Base-by-base conservation (phyloP, 345 rosid species). In the Moricandia arvensis region DNA sequence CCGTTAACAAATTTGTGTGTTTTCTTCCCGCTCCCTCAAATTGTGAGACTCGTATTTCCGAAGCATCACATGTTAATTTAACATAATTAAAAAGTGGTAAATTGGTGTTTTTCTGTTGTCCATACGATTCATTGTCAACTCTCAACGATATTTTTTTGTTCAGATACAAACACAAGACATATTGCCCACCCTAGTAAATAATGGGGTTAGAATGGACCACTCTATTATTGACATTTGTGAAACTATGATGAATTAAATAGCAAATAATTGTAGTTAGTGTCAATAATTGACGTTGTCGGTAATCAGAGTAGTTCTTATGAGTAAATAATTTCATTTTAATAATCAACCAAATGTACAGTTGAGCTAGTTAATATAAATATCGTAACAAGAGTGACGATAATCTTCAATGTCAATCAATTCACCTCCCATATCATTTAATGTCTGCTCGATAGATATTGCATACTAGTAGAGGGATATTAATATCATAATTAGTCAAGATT, bases 141-240 rank as follows among this genome's bases (percentile, higher is more conserved):
- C 49, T 43, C n/a, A 3, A 31, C 24, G 64, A 60, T 31, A 43
- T 13, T 60, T 60, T 54, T 18, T 7, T n/a, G n/a, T 6, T 15
- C 21, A 31, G 64, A 31, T 60, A 31, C 64, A 27, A 58, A 58
- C 62, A 58, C n/a, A n/a, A n/a, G n/a, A 60, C 49, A 43, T 59
- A 30, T 7, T 60, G 41, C 5, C 64, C 41, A 60, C 64, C 2
- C 24, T 60, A 60, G 9, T 60, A 60, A 60, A 31, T 31, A 43
- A 45, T 45, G 53, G 53, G 1, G 53, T n/a, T n/a, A n/a, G n/a
- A n/a, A n/a, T n/a, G n/a, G n/a, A n/a, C n/a, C n/a, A n/a, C n/a
- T n/a, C n/a, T n/a, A n/a, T n/a, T n/a, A n/a, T 33, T 33, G 7
- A 16, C 27, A 61, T 33, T 61, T 60, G 0, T 33, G 26, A 1